These are phyloP conservation scores for Danielozyma ontarioensis DNA, from an alignment of 805 yeast genomes.

Conservation along the genomic window DNA sequence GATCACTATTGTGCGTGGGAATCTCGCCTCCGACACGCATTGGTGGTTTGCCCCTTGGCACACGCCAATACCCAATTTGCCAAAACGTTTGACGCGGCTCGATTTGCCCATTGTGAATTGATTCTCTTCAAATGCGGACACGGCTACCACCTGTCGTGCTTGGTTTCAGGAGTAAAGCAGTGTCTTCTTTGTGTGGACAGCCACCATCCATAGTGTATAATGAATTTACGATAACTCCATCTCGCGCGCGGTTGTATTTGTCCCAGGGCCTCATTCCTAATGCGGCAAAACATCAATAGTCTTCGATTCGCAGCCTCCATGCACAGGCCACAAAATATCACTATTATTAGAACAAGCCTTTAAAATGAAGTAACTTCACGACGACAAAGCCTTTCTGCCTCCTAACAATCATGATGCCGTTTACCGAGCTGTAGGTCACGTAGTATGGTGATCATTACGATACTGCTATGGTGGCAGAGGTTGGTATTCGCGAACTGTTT, in stretches of 20 bases:
- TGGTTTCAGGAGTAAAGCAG: too few species aligned
- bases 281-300: slow-evolving; percentile 4
- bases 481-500: too few species aligned
- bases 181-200: slow-evolving; percentile 20
- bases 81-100: slow-evolving; percentile 2
- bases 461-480: too few species aligned
- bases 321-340: slow-evolving; percentile 2
- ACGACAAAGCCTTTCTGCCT: slow-evolving; percentile 4
- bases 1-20: slow-evolving; percentile 57
- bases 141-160: slow-evolving; percentile 57
- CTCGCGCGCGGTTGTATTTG: neutral
- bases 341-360: too few species aligned
- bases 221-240: neutral
- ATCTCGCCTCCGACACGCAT: slow-evolving; percentile 19
- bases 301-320: slow-evolving; percentile 2
- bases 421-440: slow-evolving; percentile 2
- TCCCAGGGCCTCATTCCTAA: slow-evolving; percentile 2
- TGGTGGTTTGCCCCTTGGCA: slow-evolving; percentile 2
- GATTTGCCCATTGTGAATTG: slow-evolving; percentile 26
- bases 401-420: neutral
- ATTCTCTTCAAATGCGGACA: slow-evolving; percentile 62
- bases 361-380: too few species aligned
- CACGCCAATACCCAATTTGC: too few species aligned
- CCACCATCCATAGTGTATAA: neutral
- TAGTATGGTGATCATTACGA: slow-evolving; percentile 2